These are phyloP conservation scores for Auriscalpium microsporum DNA, from an alignment of 768 basidiomycete genomes.

Conservation along the genomic window DNA sequence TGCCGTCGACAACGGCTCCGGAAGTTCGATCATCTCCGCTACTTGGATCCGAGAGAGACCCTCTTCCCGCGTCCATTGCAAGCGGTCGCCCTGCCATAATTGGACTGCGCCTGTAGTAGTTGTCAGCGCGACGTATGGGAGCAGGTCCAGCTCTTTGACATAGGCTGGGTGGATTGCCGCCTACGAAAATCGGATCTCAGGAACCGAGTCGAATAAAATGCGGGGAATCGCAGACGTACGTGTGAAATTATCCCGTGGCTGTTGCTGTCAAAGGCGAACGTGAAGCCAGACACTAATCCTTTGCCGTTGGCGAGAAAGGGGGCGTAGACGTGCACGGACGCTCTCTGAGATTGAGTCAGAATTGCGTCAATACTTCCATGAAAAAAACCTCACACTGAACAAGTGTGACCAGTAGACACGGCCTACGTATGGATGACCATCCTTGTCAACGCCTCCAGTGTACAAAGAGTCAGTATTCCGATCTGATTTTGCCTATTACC, in stretches of 20 bases:
- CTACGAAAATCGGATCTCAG: slow-evolving; percentile 23
- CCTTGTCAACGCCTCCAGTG: slow-evolving; percentile 43
- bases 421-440: slow-evolving; percentile 46
- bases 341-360: slow-evolving; percentile 33
- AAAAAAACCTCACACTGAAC: slow-evolving; percentile 35
- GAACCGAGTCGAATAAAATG: not conserved
- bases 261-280: slow-evolving; percentile 57
- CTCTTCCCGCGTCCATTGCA: slow-evolving; percentile 79
- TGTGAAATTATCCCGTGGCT: slow-evolving; percentile 62
- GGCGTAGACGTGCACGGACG: slow-evolving; percentile 44
- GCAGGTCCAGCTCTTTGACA: slow-evolving; percentile 26
- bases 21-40: slow-evolving; percentile 71
- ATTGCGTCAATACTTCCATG: not conserved
- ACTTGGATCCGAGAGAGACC: slow-evolving; percentile 53
- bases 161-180: slow-evolving; percentile 45
- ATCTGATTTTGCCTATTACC: slow-evolving; percentile 32
- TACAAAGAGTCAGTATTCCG: slow-evolving; percentile 44
- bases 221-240: slow-evolving; percentile 28
- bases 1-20: slow-evolving; percentile 41
- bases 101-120: slow-evolving; percentile 75
- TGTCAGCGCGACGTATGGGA: slow-evolving; percentile 43
- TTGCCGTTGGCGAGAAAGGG: slow-evolving; percentile 38
- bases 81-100: slow-evolving; percentile 52
- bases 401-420: slow-evolving; percentile 61
- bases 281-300: slow-evolving; percentile 41